A percentile compares a stretch with the other conserved stretches of the same genome.
These are phyloP conservation scores for Vitis vinifera DNA, from an alignment of 164 flowering plant species.

Conservation along the genomic window DNA sequence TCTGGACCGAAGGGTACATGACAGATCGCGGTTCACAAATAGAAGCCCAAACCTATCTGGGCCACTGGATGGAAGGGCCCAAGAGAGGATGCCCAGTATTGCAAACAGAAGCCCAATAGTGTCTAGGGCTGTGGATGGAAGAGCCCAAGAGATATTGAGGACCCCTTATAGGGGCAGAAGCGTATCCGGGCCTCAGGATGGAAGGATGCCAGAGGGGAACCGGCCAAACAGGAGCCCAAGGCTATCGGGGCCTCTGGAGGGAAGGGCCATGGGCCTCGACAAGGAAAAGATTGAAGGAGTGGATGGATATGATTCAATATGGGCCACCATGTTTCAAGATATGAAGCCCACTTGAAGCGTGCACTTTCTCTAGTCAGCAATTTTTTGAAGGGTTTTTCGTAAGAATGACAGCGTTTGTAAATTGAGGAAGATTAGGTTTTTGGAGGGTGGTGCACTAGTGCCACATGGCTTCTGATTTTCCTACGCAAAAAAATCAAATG, in stretches of 20 bases:
- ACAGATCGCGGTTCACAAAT: conserved; percentile 21
- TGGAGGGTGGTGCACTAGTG: no score
- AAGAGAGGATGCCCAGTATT: neutral
- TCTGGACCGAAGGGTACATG: conserved; percentile 12
- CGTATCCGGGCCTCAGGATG: conserved; percentile 12
- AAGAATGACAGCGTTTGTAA: no score
- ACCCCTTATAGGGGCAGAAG: conserved; percentile 20
- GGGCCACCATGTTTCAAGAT: conserved; percentile 77
- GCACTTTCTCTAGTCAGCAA: neutral
- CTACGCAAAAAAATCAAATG: no score
- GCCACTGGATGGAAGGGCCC: conserved; percentile 12
- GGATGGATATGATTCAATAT: conserved; percentile 31
- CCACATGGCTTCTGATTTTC: no score
- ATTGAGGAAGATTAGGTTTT: no score
- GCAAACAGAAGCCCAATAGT: conserved; percentile 22
- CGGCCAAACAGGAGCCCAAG: conserved; percentile 8
- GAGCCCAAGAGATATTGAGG: conserved; percentile 2
- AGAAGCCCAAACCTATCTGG: conserved; percentile 34
- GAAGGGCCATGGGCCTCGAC: conserved; percentile 17
- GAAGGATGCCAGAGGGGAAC: conserved; percentile 5
- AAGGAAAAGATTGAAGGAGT: conserved; percentile 21
- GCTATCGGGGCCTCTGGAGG: conserved; percentile 13
- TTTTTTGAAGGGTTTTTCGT: neutral
- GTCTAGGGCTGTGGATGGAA: conserved; percentile 11
- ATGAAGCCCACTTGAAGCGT: conserved; percentile 67